A percentile compares a stretch with the other conserved stretches of the same genome.
phyloP scores from a whole-genome alignment of 2,329 filamentous ascomycete species.

The Phaeomoniella chlamydospora region DNA sequence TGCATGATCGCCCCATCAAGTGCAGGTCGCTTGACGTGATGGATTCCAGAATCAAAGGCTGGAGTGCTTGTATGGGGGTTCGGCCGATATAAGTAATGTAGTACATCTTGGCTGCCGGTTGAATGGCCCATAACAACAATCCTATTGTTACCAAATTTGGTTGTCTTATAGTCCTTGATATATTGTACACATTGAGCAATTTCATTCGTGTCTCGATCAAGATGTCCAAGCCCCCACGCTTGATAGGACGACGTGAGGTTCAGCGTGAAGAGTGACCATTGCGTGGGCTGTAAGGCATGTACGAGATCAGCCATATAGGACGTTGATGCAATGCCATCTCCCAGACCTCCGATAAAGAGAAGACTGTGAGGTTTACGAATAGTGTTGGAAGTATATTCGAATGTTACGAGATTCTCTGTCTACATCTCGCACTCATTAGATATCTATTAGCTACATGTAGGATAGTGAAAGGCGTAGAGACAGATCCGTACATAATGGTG shows the following conservation, averaged over 20 bases:
- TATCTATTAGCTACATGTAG: no score
- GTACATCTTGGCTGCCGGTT: conserved; percentile 54
- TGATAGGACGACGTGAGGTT: conserved; percentile 37
- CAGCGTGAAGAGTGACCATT: conserved; percentile 39
- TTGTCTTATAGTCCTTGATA: conserved; percentile 3
- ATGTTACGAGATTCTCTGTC: conserved; percentile 4
- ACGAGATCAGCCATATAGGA: conserved; percentile 38
- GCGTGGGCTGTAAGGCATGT: conserved; percentile 24
- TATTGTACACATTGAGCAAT: conserved; percentile 19
- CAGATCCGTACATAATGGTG: no score
- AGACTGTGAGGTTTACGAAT: conserved; percentile 40
- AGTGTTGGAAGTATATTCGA: conserved; percentile 5
- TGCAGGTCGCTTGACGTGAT: no score
- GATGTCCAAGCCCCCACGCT: conserved; percentile 38
- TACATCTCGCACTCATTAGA: no score
- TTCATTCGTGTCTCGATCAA: conserved; percentile 40
- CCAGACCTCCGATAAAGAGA: conserved; percentile 56
- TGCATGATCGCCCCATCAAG: conserved; percentile 70
- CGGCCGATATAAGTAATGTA: conserved; percentile 39
- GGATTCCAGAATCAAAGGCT: no score
- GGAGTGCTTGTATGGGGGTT: conserved; percentile 5
- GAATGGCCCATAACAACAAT: conserved; percentile 57
- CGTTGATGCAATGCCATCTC: conserved; percentile 54
- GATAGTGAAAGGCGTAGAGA: no score
- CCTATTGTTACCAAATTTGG: no score